Percentiles rank a stretch among this genome's conserved stretches.
phyloP scores from a whole-genome alignment of 2,329 filamentous ascomycete species.

The Ophiostoma montium region DNA sequence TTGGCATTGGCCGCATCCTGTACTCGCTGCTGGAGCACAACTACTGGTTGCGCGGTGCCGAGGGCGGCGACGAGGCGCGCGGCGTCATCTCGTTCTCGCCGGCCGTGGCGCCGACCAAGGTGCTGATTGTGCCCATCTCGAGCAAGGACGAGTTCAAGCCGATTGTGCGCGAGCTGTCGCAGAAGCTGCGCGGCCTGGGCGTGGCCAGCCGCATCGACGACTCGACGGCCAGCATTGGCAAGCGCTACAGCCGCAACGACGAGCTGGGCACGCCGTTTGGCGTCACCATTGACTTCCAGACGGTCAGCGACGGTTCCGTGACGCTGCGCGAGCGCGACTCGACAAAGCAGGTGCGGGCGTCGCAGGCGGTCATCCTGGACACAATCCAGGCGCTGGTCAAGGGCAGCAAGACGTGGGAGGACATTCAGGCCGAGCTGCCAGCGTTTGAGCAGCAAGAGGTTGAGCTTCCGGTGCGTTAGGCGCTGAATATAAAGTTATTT shows the following conservation, averaged over 20 bases:
- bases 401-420: slow-evolving; percentile 43
- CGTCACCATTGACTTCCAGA: slow-evolving; percentile 93
- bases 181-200: slow-evolving; percentile 60
- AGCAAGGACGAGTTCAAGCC: slow-evolving; percentile 68
- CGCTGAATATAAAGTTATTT: not conserved
- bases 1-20: slow-evolving; percentile 88
- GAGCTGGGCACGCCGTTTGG: slow-evolving; percentile 90
- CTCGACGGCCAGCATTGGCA: slow-evolving; percentile 83
- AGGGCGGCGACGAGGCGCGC: slow-evolving; percentile 67
- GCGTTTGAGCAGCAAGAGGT: slow-evolving; percentile 68
- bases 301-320: slow-evolving; percentile 70
- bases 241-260: slow-evolving; percentile 88
- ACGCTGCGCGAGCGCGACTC: slow-evolving; percentile 85
- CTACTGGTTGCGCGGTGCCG: slow-evolving; percentile 71
- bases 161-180: slow-evolving; percentile 57
- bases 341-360: slow-evolving; percentile 78
- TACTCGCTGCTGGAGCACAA: slow-evolving; percentile 89
- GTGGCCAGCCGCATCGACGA: slow-evolving; percentile 81
- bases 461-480: slow-evolving; percentile 9
- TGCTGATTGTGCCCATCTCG: slow-evolving; percentile 81
- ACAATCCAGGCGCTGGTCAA: slow-evolving; percentile 46
- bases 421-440: slow-evolving; percentile 65
- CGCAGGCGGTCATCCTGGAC: slow-evolving; percentile 63
- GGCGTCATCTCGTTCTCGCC: slow-evolving; percentile 48
- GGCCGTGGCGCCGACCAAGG: slow-evolving; percentile 82